These are phyloP conservation scores for Phytophthora agathidicida DNA, from an alignment of 352 stramenopile species.

Conservation along the genomic window DNA sequence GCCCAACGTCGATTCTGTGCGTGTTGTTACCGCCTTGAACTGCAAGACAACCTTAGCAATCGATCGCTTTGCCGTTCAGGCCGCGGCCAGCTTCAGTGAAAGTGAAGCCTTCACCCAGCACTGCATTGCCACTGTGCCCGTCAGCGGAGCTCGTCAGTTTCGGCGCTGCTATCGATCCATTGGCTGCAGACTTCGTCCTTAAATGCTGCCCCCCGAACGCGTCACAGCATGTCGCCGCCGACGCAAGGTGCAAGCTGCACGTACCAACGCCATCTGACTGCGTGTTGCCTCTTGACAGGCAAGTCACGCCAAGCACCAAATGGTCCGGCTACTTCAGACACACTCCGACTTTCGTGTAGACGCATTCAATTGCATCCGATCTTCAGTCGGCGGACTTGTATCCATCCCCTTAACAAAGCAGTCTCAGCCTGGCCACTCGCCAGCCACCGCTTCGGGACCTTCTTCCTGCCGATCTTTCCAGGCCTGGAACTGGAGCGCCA, in stretches of 20 bases:
- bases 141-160: no score
- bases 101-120: no score
- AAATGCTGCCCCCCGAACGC: no score
- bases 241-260: no score
- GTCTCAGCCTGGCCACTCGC: slow-evolving; percentile 15
- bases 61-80: no score
- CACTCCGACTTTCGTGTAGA: not conserved
- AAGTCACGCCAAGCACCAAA: slow-evolving; percentile 1
- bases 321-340: slow-evolving; percentile 7
- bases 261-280: not conserved
- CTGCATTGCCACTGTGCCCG: no score
- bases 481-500: slow-evolving; percentile 56
- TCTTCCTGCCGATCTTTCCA: slow-evolving; percentile 44
- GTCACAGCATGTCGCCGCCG: not conserved
- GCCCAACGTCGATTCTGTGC: slow-evolving; percentile 7
- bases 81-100: no score
- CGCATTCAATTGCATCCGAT: no score
- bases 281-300: slow-evolving; percentile 7
- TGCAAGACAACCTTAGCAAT: slow-evolving; percentile 20
- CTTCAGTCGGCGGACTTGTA: not conserved
- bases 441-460: slow-evolving; percentile 1
- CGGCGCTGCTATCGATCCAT: not conserved
- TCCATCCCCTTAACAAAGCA: not conserved
- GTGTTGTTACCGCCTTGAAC: slow-evolving; percentile 17
- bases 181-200: not conserved